A percentile compares a stretch with the other conserved stretches of the same genome.
These are phyloP conservation scores for Ophiorrhiza pumila DNA, from an alignment of 257 asterid genomes.

Conservation along the genomic window DNA sequence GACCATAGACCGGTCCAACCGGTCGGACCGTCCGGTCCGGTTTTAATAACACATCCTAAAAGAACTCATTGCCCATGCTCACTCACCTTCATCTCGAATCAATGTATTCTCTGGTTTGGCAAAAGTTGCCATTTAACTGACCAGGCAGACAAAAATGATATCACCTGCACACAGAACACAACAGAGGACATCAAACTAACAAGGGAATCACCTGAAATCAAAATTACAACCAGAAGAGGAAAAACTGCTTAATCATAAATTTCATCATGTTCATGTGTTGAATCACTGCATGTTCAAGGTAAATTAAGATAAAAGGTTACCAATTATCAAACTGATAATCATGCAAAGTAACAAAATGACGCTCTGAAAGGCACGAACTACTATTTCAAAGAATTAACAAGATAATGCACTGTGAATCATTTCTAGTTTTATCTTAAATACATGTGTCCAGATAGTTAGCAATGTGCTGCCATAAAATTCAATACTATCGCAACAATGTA, in stretches of 20 bases:
- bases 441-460: background rate
- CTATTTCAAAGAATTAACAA: background rate
- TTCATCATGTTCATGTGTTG: background rate
- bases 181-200: background rate
- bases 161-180: background rate
- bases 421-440: background rate
- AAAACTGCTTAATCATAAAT: too few relatives aligned
- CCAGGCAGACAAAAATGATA: background rate
- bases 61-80: background rate
- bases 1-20: too few relatives aligned
- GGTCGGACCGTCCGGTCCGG: too few relatives aligned
- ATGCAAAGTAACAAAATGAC: background rate
- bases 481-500: background rate
- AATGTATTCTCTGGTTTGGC: background rate
- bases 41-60: too few relatives aligned
- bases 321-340: background rate
- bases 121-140: background rate
- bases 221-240: too few relatives aligned
- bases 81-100: background rate
- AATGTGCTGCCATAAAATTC: background rate
- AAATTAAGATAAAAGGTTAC: background rate
- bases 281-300: background rate
- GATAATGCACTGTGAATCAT: background rate
- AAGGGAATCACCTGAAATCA: background rate
- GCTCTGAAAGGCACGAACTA: background rate